phyloP scores from a whole-genome alignment of 441 rosid genomes.

The Jatropha podagrica region DNA sequence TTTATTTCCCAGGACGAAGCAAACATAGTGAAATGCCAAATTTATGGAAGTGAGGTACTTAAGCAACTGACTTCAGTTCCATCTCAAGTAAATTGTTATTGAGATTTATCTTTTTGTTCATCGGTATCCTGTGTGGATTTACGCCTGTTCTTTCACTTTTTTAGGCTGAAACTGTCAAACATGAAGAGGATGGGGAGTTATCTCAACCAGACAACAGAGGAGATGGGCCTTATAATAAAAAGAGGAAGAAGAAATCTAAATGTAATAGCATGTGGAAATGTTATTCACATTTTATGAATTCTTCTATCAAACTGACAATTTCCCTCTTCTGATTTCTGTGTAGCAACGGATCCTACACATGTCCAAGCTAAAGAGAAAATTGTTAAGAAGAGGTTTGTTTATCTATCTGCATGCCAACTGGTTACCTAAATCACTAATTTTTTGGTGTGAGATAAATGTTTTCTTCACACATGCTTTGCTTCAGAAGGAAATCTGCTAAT shows the following conservation, averaged over 20 bases:
- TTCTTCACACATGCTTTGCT: neutral
- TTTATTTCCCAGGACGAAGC: neutral
- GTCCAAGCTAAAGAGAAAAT: constrained; percentile 14
- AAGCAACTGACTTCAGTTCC: neutral
- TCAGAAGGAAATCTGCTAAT: constrained; percentile 16
- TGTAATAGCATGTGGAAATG: constrained; percentile 9
- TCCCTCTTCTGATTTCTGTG: neutral
- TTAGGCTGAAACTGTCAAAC: constrained; percentile 22
- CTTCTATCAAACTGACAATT: neutral
- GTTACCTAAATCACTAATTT: neutral
- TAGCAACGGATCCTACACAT: constrained; percentile 4
- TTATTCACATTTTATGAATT: neutral
- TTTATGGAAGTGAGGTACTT: constrained; percentile 3
- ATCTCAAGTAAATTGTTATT: neutral
- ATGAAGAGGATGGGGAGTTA: neutral
- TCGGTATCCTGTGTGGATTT: constrained; percentile 2
- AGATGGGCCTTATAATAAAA: constrained; percentile 13
- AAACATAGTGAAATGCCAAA: constrained; percentile 8
- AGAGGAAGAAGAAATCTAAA: constrained; percentile 17
- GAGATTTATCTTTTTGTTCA: neutral
- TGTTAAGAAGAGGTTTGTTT: constrained; percentile 16
- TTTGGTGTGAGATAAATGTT: neutral
- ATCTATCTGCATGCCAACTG: neutral
- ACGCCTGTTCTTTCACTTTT: constrained; percentile 1
- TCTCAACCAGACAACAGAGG: neutral